Conservation (phyloP, 495 filamentous ascomycete species). For the Xylaria intraflava region DNA sequence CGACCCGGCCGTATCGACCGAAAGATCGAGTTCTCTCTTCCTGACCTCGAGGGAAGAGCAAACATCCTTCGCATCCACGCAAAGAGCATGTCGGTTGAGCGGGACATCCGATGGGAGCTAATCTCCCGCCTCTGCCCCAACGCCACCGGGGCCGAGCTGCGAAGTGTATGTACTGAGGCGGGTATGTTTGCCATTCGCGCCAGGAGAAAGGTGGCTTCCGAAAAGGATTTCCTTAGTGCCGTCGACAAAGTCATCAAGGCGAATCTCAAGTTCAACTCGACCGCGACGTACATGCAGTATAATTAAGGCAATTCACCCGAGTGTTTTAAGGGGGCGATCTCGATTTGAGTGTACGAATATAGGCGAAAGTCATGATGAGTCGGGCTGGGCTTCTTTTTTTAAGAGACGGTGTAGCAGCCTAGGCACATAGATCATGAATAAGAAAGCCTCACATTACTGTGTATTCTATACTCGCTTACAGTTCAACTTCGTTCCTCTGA, state of each 20-base stretch:
- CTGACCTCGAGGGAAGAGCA: conserved; percentile 91
- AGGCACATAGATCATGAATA: conserved; percentile 9
- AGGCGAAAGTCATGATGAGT: neutral
- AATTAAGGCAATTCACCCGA: conserved; percentile 53
- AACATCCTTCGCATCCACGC: conserved; percentile 98
- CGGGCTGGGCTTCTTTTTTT: neutral
- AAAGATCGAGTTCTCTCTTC: conserved; percentile 97
- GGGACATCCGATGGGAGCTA: conserved; percentile 97
- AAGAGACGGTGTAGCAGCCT: conserved; percentile 3
- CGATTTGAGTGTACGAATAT: conserved; percentile 19
- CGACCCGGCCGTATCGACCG: conserved; percentile 95
- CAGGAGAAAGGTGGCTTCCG: conserved; percentile 92
- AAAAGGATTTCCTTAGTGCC: conserved; percentile 97
- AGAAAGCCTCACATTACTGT: neutral
- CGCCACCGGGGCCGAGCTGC: conserved; percentile 88
- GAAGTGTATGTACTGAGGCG: conserved; percentile 96
- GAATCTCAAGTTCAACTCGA: conserved; percentile 98
- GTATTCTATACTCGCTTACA: neutral
- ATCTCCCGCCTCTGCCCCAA: conserved; percentile 96
- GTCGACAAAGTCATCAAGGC: conserved; percentile 99
- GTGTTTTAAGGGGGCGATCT: neutral
- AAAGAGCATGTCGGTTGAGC: conserved; percentile 99
- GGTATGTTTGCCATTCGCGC: conserved; percentile 99
- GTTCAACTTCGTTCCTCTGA: neutral
- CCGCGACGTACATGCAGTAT: conserved; percentile 98